Percentiles rank a stretch among this genome's conserved stretches.
Evolutionary conservation across 164 flowering plant genomes (phyloP).

Genomic region (Kingdonia uniflora): DNA sequence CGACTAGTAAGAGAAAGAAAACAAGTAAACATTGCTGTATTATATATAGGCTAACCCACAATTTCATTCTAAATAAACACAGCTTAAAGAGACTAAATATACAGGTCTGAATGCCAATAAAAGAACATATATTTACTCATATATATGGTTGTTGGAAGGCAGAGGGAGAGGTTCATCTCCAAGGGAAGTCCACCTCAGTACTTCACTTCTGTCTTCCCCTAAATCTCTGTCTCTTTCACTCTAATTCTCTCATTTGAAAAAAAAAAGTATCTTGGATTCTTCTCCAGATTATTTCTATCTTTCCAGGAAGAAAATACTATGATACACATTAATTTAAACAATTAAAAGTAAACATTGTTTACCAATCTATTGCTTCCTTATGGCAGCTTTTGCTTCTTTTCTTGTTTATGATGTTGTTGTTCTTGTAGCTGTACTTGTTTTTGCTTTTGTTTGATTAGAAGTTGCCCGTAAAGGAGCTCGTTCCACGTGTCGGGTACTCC

Average conservation of each 20-base stretch:
- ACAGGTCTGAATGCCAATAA: slow-evolving; percentile 11
- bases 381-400: slow-evolving; percentile 14
- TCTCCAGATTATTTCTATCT: slow-evolving; percentile 13
- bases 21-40: too few species aligned
- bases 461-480: slow-evolving; percentile 74
- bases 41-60: not conserved
- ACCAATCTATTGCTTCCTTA: slow-evolving; percentile 16
- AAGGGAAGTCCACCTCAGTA: not conserved
- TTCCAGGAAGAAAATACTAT: slow-evolving; percentile 6
- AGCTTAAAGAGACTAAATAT: not conserved
- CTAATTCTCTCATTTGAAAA: not conserved
- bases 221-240: not conserved
- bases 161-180: not conserved
- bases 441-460: slow-evolving; percentile 33
- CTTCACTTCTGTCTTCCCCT: too few species aligned
- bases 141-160: slow-evolving; percentile 2
- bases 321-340: slow-evolving; percentile 6
- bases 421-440: slow-evolving; percentile 14
- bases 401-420: not conserved
- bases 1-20: too few species aligned
- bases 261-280: slow-evolving; percentile 14
- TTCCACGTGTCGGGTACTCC: slow-evolving; percentile 98
- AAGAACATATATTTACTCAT: not conserved
- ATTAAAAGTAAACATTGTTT: slow-evolving; percentile 3
- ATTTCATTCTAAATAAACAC: slow-evolving; percentile 5